Evolutionary conservation across 139 green algal genomes (phyloP), one percentile per base, ranked within the genome.

Genomic region (Raphidocelis subcapitata): DNA sequence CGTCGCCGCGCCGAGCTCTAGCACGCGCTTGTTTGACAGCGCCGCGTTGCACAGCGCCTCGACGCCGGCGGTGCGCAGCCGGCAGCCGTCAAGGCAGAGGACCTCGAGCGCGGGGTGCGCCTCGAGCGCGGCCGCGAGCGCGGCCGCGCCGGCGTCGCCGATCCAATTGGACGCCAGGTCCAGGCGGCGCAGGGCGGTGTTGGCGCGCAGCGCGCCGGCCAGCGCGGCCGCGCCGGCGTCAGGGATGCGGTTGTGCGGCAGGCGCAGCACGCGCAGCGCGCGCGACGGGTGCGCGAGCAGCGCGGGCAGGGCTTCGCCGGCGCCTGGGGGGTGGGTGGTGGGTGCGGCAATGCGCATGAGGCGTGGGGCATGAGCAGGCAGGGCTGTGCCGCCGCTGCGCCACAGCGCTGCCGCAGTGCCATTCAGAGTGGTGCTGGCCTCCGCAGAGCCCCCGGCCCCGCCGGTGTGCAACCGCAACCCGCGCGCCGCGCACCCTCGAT

Each of bases 101-200:
- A 67, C 84, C 36, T 72, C 85, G 14, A 97, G 65, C 18, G 75
- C 26, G 23, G 33, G 44, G 75, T 61, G 24, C 54, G 24, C 10
- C 24, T 20, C 12, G 12, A 61, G 54, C 70, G 91, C 89, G 69
- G 97, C 95, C 18, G 92, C 95, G 33, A 99, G 70, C 1, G 90
- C 89, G 4, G 15, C 65, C 29, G 54, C 89, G 0, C 90, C 89
- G 29, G 85, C 84, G 47, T 79, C 73, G 20, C 80, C 81, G 32
- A 97, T 86, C 32, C 77, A 84, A 77, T 97, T 98, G 83, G 97
- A 94, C 44, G 86, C 89, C 71, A 98, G 54, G 75, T 99, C 94
- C 3, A 98, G 75, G 2, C 68, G 83, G 32, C 72, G 85, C 18
- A 97, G 65, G 16, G 75, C 26, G 23, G 33, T 56, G 75, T 83